phyloP scores from a whole-genome alignment of 2,329 filamentous ascomycete species.

The Drechslerella coelobrocha region DNA sequence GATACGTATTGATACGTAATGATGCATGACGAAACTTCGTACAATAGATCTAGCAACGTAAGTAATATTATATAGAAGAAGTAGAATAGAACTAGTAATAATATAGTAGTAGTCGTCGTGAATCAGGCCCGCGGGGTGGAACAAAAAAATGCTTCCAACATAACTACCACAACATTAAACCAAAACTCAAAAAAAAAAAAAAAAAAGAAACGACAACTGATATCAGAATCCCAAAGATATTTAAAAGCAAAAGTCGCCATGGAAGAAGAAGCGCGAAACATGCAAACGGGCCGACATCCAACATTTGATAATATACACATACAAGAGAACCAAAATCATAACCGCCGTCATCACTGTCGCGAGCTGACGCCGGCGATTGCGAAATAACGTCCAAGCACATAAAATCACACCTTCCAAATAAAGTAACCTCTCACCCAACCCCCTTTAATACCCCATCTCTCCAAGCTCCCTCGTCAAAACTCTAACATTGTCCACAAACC shows the following conservation, averaged over 20 bases:
- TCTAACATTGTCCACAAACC: conserved; percentile 75
- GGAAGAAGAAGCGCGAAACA: not conserved
- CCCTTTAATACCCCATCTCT: conserved; percentile 18
- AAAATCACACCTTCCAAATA: not conserved
- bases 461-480: conserved; percentile 61
- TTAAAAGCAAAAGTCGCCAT: not conserved
- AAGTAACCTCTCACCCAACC: not conserved
- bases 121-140: too few species aligned
- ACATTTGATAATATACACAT: conserved; percentile 9
- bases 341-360: too few species aligned
- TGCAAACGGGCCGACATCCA: not conserved
- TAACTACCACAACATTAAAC: too few species aligned
- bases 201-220: not conserved
- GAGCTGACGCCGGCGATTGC: not conserved
- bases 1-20: not conserved
- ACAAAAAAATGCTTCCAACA: too few species aligned
- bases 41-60: too few species aligned
- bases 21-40: not conserved
- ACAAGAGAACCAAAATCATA: conserved; percentile 28
- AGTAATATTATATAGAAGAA: too few species aligned
- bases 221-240: not conserved
- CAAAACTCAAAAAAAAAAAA: too few species aligned
- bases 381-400: not conserved
- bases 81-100: too few species aligned
- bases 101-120: too few species aligned